Base-by-base conservation (phyloP, 306 rosid genomes). In the Alnus glutinosa region DNA sequence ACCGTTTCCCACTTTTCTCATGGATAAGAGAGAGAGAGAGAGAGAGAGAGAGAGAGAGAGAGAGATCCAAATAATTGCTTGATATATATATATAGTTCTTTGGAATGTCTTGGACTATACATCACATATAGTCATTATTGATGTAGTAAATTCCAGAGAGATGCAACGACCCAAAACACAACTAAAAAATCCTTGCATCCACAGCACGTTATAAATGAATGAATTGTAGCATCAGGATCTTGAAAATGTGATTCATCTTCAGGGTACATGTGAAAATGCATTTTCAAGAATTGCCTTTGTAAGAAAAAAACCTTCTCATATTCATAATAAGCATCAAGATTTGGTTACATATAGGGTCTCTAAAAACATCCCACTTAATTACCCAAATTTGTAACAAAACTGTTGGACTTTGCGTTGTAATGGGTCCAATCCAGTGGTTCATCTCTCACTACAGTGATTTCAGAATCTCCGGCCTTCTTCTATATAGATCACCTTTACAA, bases 1-100 rank as follows among this genome's bases (percentile, higher is more conserved):
- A 87, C 92, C 36, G 84, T 80, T 88, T 79, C 77, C 77, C 18
- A 81, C 82, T 78, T 81, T 51, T 82, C 55, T 71, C 69, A 57
- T 70, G 77, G 80, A 80, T 76, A 81, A 81, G 30, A 77, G 61
- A 34, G 55, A 62, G 28, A 23, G 28, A 23, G 28, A 23, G 28
- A 23, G 28, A 23, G 28, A 23, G 28, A 23, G 28, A 23, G 28
- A 23, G 75, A 70, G 51, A 71, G 85, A 81, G 57, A 39, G 42
- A 66, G 67, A 76, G 10, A 59, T 72, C 52, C 36, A 73, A 61
- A 30, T 79, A 80, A 82, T 84, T 64, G 73, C 78, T 14, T 13
- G 1, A 51, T 4, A 51, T 51, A 14, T 16, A 14, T 12, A 51
- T 55, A 7, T n/a, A 18, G 19, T 55, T 18, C 61, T 2, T n/a